These are phyloP conservation scores for Naganishia kalamii DNA, from an alignment of 768 basidiomycete genomes.

Conservation along the genomic window DNA sequence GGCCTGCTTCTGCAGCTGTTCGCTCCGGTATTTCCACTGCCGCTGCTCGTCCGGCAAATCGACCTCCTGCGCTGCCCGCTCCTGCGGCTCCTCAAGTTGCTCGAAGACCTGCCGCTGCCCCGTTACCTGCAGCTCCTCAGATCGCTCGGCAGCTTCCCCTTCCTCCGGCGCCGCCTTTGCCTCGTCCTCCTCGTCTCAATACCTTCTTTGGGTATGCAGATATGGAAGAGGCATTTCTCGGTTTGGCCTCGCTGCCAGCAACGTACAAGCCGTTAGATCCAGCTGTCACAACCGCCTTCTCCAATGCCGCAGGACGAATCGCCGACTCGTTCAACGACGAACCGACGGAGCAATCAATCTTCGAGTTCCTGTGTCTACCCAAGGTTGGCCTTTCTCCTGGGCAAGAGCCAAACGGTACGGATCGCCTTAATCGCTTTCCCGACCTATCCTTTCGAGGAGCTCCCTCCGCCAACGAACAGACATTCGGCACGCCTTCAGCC, in stretches of 20 bases:
- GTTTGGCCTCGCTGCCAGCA: constrained; percentile 3
- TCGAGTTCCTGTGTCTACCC: constrained; percentile 15
- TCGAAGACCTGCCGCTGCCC: no score
- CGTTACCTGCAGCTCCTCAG: no score
- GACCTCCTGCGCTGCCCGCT: no score
- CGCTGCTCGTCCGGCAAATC: no score
- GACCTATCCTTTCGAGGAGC: neutral
- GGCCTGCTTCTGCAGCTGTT: no score
- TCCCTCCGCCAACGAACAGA: neutral
- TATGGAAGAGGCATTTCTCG: neutral
- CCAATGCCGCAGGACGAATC: constrained; percentile 4
- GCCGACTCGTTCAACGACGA: constrained; percentile 6
- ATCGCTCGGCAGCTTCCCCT: no score
- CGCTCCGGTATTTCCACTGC: no score
- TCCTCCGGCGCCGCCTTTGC: neutral
- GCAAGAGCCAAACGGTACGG: neutral
- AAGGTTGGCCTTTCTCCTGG: constrained; percentile 18
- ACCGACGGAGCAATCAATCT: neutral
- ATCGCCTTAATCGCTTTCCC: neutral
- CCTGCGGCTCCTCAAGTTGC: no score
- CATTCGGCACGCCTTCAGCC: neutral
- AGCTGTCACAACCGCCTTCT: neutral
- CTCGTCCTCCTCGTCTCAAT: neutral
- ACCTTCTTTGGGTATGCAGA: constrained; percentile 4
- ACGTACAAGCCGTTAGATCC: neutral